Conservation (phyloP, 257 asterid species). For the Salvia rosmarinus region DNA sequence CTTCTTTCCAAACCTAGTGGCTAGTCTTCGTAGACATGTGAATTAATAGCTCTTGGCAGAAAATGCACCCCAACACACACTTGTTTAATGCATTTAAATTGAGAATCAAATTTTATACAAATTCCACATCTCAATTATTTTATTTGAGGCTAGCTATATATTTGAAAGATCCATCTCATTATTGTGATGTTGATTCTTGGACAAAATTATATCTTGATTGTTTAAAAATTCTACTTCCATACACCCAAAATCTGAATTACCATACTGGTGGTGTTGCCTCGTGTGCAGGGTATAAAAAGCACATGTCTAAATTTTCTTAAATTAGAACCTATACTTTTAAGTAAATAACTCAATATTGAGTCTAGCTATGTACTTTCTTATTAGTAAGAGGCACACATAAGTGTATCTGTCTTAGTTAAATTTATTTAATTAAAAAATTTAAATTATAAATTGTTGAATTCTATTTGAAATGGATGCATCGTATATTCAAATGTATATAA, state of each 20-base stretch:
- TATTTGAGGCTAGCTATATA: neutral
- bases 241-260: too few species aligned
- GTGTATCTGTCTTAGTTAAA: too few species aligned
- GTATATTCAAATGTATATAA: too few species aligned
- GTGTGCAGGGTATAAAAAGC: neutral
- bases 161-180: neutral
- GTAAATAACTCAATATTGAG: neutral
- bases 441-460: too few species aligned
- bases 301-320: neutral
- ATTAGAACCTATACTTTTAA: neutral
- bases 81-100: too few species aligned
- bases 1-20: conserved; percentile 10
- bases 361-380: too few species aligned
- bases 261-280: neutral
- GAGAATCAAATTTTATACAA: neutral
- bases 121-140: neutral
- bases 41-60: neutral
- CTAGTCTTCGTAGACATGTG: conserved; percentile 30
- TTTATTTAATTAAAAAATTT: too few species aligned
- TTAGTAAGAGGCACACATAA: too few species aligned
- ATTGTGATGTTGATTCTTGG: neutral
- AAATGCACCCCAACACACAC: too few species aligned
- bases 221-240: too few species aligned
- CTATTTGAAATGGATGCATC: too few species aligned
- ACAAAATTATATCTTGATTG: neutral